Evolutionary conservation across 2,329 filamentous ascomycete genomes (phyloP), one percentile per base, ranked within the genome.

Genomic region (Arachnopeziza araneosa): DNA sequence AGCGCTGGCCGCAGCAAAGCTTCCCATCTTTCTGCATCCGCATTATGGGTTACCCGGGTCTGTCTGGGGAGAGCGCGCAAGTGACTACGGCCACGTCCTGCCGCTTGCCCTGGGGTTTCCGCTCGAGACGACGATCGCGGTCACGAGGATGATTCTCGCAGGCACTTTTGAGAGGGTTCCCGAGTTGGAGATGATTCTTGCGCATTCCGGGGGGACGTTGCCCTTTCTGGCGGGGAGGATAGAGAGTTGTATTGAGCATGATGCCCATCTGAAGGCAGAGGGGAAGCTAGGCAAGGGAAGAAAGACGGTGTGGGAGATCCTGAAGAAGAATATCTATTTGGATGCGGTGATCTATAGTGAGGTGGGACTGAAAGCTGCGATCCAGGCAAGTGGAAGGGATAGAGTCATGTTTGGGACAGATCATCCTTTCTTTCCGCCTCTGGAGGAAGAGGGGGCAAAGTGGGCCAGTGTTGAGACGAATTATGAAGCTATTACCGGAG

Each of bases 51-150:
- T 97, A 1, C 92, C 91, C 0, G 83, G 83, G 61, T 83, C 85
- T 9, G 90, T 96, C 2, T 96, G 90, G 76, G 93, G 93, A 0
- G 83, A 89, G 0, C 79, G 88, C 8, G 84, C 83, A 0, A 77
- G 74, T 50, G 86, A 88, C 62, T 96, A 96, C 71, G 93, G 93
- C 0, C 93, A 96, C 72, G 91, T 96, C 0, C 79, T 97, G 1
- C 90, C 92, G 0, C 78, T 97, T 0, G 90, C 91, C 0, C 77
- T 97, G 2, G 93, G 93, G 0, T 96, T 96, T 71, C 92, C 93
- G 0, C 83, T 97, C 66, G 93, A 97, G 75, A 97, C 93, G 0
- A 96, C 93, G 1, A 93, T 97, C 67, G 91, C 92, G 0, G 87
- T 96, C 1, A 85, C 90, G 3, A 81, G 93, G 53, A 96, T 97